phyloP scores from a whole-genome alignment of 1,139 yeast species.

The Geotrichum europaeum region DNA sequence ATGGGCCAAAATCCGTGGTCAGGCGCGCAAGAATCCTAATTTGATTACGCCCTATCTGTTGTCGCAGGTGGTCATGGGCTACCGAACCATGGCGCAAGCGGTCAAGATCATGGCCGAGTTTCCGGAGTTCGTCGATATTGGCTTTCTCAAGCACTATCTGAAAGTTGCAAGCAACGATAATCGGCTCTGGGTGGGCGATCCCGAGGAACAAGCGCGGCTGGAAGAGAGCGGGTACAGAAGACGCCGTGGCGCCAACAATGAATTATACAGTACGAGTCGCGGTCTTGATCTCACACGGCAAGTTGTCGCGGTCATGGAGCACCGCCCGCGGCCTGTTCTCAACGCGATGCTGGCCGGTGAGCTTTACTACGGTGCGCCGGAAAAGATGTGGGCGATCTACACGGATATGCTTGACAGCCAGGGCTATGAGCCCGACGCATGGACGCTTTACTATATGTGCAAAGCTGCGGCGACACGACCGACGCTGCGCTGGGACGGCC shows the following conservation, averaged over 20 bases:
- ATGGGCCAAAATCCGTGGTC: constrained; percentile 22
- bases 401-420: constrained; percentile 15
- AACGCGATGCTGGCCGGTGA: constrained; percentile 22
- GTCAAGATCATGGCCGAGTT: constrained; percentile 12
- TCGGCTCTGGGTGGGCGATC: background rate
- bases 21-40: background rate
- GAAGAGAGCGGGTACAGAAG: background rate
- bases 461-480: constrained; percentile 26
- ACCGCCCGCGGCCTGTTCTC: constrained; percentile 13
- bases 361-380: constrained; percentile 6
- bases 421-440: constrained; percentile 26
- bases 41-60: constrained; percentile 20
- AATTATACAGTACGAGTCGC: background rate
- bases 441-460: constrained; percentile 25
- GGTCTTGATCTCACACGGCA: constrained; percentile 1
- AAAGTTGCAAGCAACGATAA: constrained; percentile 3
- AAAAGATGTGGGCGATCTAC: constrained; percentile 29
- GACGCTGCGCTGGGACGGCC: constrained; percentile 41
- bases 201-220: background rate
- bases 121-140: constrained; percentile 1
- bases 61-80: constrained; percentile 22
- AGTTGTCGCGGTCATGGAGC: constrained; percentile 1
- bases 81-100: constrained; percentile 15
- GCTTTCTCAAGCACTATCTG: constrained; percentile 1
- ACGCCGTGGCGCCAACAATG: background rate